Evolutionary conservation across 169 alveolate species (phyloP).

Genomic region (Plasmodium adleri): DNA sequence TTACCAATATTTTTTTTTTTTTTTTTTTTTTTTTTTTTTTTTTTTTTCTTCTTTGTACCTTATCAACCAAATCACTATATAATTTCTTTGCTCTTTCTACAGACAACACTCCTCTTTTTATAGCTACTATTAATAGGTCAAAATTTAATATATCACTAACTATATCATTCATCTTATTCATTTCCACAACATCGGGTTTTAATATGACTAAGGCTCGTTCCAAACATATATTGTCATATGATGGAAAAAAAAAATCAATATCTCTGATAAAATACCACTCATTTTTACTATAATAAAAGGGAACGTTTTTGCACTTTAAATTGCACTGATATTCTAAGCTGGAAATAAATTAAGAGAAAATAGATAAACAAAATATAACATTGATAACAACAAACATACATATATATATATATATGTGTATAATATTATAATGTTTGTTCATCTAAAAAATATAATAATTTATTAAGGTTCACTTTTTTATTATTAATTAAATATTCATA

Average conservation of each 20-base stretch:
- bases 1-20: no score
- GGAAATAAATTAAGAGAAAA: not conserved
- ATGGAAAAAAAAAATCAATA: constrained; percentile 40
- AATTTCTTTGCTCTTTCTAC: constrained; percentile 27
- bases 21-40: no score
- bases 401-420: not conserved
- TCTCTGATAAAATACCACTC: constrained; percentile 71
- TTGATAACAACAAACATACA: not conserved
- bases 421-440: not conserved
- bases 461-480: no score
- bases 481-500: no score
- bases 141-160: constrained; percentile 61
- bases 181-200: constrained; percentile 70
- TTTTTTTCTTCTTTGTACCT: constrained; percentile 14
- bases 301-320: constrained; percentile 49
- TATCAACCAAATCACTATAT: constrained; percentile 24
- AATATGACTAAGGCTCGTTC: constrained; percentile 61
- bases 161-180: constrained; percentile 32
- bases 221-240: constrained; percentile 19
- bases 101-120: constrained; percentile 60
- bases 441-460: no score
- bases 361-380: not conserved
- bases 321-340: constrained; percentile 70
- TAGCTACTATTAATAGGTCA: constrained; percentile 53
- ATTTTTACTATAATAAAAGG: constrained; percentile 74